Evolutionary conservation across 768 basidiomycete genomes (phyloP).

Genomic region (Xanthoconium purpureum): DNA sequence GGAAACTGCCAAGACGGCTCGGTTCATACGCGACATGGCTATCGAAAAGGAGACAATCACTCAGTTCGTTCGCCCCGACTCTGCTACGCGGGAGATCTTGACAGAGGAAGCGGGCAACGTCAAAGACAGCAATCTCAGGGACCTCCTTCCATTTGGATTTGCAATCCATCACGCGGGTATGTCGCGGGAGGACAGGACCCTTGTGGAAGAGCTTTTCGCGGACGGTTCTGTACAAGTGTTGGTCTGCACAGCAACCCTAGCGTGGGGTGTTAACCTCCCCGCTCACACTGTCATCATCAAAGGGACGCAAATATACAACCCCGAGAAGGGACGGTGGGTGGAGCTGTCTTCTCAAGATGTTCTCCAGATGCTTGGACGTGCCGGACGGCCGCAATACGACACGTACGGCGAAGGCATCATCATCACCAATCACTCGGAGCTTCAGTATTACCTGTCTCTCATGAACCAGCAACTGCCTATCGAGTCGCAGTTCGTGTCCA

Average conservation of each 20-base stretch:
- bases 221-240: constrained; percentile 92
- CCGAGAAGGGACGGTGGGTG: constrained; percentile 97
- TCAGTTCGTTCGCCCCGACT: constrained; percentile 92
- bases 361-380: constrained; percentile 96
- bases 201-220: constrained; percentile 92
- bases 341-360: constrained; percentile 96
- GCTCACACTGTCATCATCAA: constrained; percentile 99
- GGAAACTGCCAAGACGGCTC: constrained; percentile 96
- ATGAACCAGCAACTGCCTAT: constrained; percentile 98
- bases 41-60: constrained; percentile 96
- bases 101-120: constrained; percentile 79
- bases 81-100: constrained; percentile 87
- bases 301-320: constrained; percentile 99
- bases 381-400: constrained; percentile 96
- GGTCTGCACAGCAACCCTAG: constrained; percentile 95
- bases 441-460: constrained; percentile 94
- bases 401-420: constrained; percentile 97
- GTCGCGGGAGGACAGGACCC: constrained; percentile 83
- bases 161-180: constrained; percentile 98
- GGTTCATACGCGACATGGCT: constrained; percentile 90
- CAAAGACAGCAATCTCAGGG: constrained; percentile 78
- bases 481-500: constrained; percentile 90
- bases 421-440: constrained; percentile 95
- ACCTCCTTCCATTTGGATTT: constrained; percentile 93
- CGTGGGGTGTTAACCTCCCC: constrained; percentile 99